Evolutionary conservation across 148 eudicot genomes (phyloP).

Genomic region (Limonium bicolor): DNA sequence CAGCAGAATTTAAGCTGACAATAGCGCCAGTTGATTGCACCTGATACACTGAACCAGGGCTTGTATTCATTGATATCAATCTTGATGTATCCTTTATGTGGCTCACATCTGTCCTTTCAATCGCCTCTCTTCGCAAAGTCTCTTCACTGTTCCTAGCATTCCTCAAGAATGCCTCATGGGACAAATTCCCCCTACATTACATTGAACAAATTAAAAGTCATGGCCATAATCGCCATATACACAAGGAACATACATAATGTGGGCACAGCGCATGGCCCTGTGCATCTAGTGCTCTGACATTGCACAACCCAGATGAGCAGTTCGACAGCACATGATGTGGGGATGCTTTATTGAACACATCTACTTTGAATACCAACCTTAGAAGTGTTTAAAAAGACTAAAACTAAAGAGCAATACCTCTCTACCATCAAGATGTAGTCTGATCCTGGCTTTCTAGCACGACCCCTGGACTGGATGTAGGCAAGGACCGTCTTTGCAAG

Average conservation of each 20-base stretch:
- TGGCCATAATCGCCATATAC: too few species aligned
- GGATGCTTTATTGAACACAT: too few species aligned
- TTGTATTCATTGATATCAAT: slow-evolving; percentile 38
- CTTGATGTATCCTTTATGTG: slow-evolving; percentile 62
- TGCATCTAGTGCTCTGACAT: too few species aligned
- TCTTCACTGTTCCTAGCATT: slow-evolving; percentile 98
- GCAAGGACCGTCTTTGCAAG: slow-evolving; percentile 98
- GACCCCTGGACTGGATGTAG: slow-evolving; percentile 97
- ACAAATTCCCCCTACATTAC: slow-evolving; percentile 51
- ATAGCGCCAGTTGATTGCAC: slow-evolving; percentile 96
- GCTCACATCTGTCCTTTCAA: slow-evolving; percentile 92
- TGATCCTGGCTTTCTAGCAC: slow-evolving; percentile 98
- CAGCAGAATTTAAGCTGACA: slow-evolving; percentile 98
- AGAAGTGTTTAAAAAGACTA: not conserved
- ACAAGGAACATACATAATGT: too few species aligned
- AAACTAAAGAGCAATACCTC: slow-evolving; percentile 31
- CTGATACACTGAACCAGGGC: slow-evolving; percentile 59
- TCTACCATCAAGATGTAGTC: slow-evolving; percentile 98
- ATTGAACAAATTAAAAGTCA: not conserved
- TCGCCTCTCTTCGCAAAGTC: slow-evolving; percentile 88
- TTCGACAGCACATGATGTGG: too few species aligned
- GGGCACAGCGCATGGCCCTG: too few species aligned
- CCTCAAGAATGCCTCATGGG: slow-evolving; percentile 77
- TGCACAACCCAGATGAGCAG: too few species aligned
- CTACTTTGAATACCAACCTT: not conserved